These are phyloP conservation scores for Aquanectria penicillioides DNA, from an alignment of 2,329 filamentous ascomycete genomes.

Conservation along the genomic window DNA sequence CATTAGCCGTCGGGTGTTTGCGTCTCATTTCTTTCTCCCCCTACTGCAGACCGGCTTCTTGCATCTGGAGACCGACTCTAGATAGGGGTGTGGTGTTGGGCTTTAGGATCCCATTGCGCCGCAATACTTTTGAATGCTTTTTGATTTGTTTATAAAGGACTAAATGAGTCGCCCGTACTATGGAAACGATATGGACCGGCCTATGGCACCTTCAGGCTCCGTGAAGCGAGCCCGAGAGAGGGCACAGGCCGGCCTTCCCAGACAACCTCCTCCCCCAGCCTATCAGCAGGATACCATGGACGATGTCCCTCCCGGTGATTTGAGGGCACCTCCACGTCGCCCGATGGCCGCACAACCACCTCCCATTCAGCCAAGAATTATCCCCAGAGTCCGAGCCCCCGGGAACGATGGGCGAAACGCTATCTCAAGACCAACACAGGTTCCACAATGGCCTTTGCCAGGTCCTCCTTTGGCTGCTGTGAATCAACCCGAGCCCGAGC, in stretches of 20 bases:
- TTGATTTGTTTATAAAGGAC: conserved; percentile 36
- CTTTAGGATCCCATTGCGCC: conserved; percentile 23
- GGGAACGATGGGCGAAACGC: conserved; percentile 32
- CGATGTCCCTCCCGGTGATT: conserved; percentile 37
- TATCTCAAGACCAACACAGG: conserved; percentile 64
- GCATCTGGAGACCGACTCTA: conserved; percentile 36
- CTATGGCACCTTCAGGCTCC: conserved; percentile 56
- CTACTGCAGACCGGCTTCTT: conserved; percentile 31
- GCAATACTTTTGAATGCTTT: conserved; percentile 30
- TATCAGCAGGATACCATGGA: conserved; percentile 41
- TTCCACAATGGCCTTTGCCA: conserved; percentile 65
- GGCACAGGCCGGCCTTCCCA: conserved; percentile 53
- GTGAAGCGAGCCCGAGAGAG: conserved; percentile 65
- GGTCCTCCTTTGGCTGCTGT: conserved; percentile 50
- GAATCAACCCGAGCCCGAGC: conserved; percentile 47
- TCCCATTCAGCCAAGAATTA: conserved; percentile 28
- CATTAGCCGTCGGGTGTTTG: conserved; percentile 30
- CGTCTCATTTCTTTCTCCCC: conserved; percentile 25
- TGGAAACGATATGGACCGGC: conserved; percentile 63
- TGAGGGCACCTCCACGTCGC: conserved; percentile 42
- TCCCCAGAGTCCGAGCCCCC: conserved; percentile 29
- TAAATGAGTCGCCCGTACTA: conserved; percentile 67
- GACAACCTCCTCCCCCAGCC: conserved; percentile 33
- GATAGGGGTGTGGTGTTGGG: conserved; percentile 26
- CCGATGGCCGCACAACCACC: conserved; percentile 35